Percentiles rank a stretch among this genome's conserved stretches.
Conservation (phyloP, 345 rosid genomes). For the Isatis tinctoria region DNA sequence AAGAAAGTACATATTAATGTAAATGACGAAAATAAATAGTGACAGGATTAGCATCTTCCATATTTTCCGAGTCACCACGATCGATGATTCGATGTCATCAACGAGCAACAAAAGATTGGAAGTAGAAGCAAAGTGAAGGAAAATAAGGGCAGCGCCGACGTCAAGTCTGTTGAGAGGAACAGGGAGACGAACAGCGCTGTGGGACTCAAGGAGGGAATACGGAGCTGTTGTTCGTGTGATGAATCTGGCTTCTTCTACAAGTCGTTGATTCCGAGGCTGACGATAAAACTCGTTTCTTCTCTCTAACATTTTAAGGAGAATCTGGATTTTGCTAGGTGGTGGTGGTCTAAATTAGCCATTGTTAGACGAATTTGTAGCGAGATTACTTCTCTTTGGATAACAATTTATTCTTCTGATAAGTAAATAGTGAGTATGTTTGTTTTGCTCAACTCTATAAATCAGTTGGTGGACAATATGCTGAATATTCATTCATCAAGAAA, state of each 20-base stretch:
- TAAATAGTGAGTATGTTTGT: background rate
- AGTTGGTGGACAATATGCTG: too few relatives aligned
- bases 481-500: background rate
- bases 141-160: background rate
- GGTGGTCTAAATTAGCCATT: background rate
- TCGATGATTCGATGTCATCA: too few relatives aligned
- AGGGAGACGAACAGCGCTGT: conserved; percentile 91
- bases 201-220: conserved; percentile 83
- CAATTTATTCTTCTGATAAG: conserved; percentile 11
- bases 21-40: too few relatives aligned
- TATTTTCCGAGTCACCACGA: too few relatives aligned
- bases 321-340: background rate
- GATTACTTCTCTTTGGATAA: background rate
- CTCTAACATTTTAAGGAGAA: too few relatives aligned
- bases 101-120: too few relatives aligned
- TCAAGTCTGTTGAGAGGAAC: conserved; percentile 15
- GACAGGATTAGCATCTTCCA: too few relatives aligned
- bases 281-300: too few relatives aligned
- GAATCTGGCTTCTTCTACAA: conserved; percentile 81
- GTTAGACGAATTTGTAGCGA: conserved; percentile 4
- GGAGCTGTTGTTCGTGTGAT: conserved; percentile 81
- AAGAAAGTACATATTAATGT: too few relatives aligned
- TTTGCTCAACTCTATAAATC: background rate
- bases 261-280: conserved; percentile 63
- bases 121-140: background rate